A percentile compares a stretch with the other conserved stretches of the same genome.
Conservation (phyloP, 352 stramenopile genomes). For the Phytophthora citrophthora region DNA sequence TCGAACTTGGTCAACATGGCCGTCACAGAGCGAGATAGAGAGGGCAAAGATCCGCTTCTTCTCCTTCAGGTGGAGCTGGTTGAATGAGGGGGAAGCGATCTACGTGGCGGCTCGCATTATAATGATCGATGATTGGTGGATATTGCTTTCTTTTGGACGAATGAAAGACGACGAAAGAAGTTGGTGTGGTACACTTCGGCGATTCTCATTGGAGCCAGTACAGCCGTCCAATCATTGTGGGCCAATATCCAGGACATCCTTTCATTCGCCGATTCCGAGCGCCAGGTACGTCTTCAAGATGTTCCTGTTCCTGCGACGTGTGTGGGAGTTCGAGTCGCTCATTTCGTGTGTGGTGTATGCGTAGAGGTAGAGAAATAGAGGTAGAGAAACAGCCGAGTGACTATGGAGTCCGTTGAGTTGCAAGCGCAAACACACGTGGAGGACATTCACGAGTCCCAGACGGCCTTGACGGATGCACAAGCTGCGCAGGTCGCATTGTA, state of each 20-base stretch:
- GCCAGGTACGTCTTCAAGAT: conserved; percentile 15
- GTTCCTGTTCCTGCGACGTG: conserved; percentile 4
- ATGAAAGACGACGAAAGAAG: neutral
- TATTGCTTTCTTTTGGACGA: conserved; percentile 4
- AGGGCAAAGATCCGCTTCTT: conserved; percentile 15
- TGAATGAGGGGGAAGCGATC: conserved; percentile 17
- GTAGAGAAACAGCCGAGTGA: neutral
- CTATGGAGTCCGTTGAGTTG: conserved; percentile 39
- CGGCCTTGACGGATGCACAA: conserved; percentile 31
- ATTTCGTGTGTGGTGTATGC: neutral
- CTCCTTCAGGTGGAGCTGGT: conserved; percentile 2
- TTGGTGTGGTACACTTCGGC: conserved; percentile 14
- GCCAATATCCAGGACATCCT: conserved; percentile 3
- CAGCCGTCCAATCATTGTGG: conserved; percentile 28
- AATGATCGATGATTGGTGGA: conserved; percentile 11
- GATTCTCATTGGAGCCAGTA: conserved; percentile 28
- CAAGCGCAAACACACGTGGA: conserved; percentile 23
- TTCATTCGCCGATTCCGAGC: conserved; percentile 23
- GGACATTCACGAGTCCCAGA: conserved; percentile 15
- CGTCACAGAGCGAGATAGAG: neutral
- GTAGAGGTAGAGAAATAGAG: neutral
- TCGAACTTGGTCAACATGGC: conserved; percentile 99
- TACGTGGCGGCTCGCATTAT: conserved; percentile 20
- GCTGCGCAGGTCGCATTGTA: conserved; percentile 72
- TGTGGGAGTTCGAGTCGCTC: conserved; percentile 1